Evolutionary conservation across 139 green algal genomes (phyloP).

Genomic region (Chlamydomonas urium): DNA sequence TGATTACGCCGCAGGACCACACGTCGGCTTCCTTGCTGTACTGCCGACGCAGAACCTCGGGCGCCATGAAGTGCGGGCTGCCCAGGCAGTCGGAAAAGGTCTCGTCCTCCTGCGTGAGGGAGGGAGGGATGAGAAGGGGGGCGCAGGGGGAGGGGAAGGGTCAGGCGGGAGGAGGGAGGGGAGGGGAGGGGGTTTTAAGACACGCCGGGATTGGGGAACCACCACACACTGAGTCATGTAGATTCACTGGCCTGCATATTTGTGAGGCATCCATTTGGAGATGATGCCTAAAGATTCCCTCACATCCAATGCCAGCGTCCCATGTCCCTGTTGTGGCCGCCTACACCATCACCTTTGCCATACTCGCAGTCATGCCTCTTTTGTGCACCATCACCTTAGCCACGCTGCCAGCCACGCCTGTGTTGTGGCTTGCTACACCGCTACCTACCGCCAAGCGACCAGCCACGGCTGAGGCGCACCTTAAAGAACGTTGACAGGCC

Average conservation of each 20-base stretch:
- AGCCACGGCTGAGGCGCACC: not conserved
- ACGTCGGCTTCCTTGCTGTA: constrained; percentile 75
- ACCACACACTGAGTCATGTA: not conserved
- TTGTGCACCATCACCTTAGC: not conserved
- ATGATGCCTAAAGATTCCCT: not conserved
- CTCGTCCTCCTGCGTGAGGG: constrained; percentile 43
- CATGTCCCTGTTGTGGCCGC: too few species aligned
- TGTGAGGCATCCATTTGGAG: not conserved
- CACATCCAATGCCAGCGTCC: too few species aligned
- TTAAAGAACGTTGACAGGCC: constrained; percentile 69
- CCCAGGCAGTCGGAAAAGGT: constrained; percentile 77
- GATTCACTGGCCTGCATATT: not conserved
- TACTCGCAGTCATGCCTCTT: not conserved
- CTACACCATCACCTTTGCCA: too few species aligned
- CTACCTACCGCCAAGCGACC: not conserved
- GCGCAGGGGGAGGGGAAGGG: not conserved
- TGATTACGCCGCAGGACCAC: constrained; percentile 73
- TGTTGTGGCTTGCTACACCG: not conserved
- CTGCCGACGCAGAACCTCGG: constrained; percentile 37
- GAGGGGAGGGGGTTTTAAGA: not conserved
- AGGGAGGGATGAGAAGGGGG: not conserved
- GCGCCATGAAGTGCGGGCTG: constrained; percentile 80
- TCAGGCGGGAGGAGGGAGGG: not conserved
- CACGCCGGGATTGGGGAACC: not conserved
- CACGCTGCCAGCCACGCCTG: not conserved